Evolutionary conservation across 331 rosid species (phyloP).

Genomic region (Erythrophleum ivorense): DNA sequence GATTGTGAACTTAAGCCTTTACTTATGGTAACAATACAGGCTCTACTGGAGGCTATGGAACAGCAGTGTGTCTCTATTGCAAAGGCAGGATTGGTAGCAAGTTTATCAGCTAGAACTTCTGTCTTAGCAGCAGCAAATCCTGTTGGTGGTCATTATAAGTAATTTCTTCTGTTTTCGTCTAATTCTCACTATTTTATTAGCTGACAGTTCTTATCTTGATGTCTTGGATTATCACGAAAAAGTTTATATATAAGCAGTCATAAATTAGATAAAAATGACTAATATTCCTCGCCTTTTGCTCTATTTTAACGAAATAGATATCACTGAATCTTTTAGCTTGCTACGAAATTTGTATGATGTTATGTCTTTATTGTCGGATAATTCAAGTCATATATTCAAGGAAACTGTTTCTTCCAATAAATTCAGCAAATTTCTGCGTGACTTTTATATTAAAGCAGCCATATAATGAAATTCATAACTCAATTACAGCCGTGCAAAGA

Average conservation of each 20-base stretch:
- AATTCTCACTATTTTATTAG: slow-evolving; percentile 27
- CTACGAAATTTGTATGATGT: slow-evolving; percentile 9
- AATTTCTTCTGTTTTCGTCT: slow-evolving; percentile 39
- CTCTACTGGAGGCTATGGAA: slow-evolving; percentile 97
- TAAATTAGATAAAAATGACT: slow-evolving; percentile 14
- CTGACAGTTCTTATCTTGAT: slow-evolving; percentile 3
- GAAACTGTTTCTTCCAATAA: slow-evolving; percentile 37
- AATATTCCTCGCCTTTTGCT: slow-evolving; percentile 18
- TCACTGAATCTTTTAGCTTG: slow-evolving; percentile 14
- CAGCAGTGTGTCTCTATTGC: slow-evolving; percentile 97
- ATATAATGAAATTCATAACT: slow-evolving; percentile 27
- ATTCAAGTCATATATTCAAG: slow-evolving; percentile 28
- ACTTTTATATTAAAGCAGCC: slow-evolving; percentile 31
- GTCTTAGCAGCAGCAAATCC: slow-evolving; percentile 97
- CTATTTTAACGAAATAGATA: slow-evolving; percentile 14
- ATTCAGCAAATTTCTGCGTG: slow-evolving; percentile 18
- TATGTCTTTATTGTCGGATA: slow-evolving; percentile 23
- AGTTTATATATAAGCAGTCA: not conserved
- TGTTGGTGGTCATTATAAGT: slow-evolving; percentile 97
- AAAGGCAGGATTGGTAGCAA: slow-evolving; percentile 94
- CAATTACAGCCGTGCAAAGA: slow-evolving; percentile 89
- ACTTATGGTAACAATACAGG: slow-evolving; percentile 53
- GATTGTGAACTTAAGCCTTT: slow-evolving; percentile 31
- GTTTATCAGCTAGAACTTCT: slow-evolving; percentile 94
- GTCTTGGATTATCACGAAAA: slow-evolving; percentile 7